Evolutionary conservation across 2,329 filamentous ascomycete genomes (phyloP), one percentile per base, ranked within the genome.

Genomic region (Leptodontidium sp.): DNA sequence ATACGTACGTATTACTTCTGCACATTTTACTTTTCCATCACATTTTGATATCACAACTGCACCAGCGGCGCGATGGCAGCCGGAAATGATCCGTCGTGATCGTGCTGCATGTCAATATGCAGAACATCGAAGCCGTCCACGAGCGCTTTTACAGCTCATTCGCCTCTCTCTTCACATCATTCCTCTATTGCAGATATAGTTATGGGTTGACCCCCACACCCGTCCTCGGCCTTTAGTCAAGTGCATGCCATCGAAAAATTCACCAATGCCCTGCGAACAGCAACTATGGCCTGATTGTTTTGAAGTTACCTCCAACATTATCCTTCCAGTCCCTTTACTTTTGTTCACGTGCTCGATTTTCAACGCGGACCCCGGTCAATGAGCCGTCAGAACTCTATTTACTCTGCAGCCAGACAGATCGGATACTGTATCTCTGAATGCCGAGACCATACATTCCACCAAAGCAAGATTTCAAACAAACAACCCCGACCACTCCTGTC

Each of bases 381-480:
- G 14, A 55, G 50, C 26, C 35, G 53, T 58, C 53, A 38, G 53
- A n/a, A 58, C 53, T 40, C n/a, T 38, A 58, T 40, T 40, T 17
- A n/a, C 14, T 58, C 32, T 58, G 17, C 32, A 40, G 17, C n/a
- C n/a, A 38, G 35, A 58, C 17, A 35, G n/a, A 24, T 58, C 24
- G 32, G 14, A 58, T 5, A 40, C 21, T 21, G 21, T 21, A 11
- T 11, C 5, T 21, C 4, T 43, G 32, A 21, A 7, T 40, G 49
- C 49, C 49, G 49, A 52, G 17, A 15, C 24, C 14, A 40, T 58
- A n/a, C 53, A 40, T 58, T 52, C 24, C 9, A 24, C 21, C 29
- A 52, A 52, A 7, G 49, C 21, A 52, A 52, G 14, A 24, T 15
- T 52, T 29, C 24, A 14, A 52, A 52, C 49, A 40, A 14, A 29